These are phyloP conservation scores for Kingdonia uniflora DNA, from an alignment of 164 flowering plant genomes.

Conservation along the genomic window DNA sequence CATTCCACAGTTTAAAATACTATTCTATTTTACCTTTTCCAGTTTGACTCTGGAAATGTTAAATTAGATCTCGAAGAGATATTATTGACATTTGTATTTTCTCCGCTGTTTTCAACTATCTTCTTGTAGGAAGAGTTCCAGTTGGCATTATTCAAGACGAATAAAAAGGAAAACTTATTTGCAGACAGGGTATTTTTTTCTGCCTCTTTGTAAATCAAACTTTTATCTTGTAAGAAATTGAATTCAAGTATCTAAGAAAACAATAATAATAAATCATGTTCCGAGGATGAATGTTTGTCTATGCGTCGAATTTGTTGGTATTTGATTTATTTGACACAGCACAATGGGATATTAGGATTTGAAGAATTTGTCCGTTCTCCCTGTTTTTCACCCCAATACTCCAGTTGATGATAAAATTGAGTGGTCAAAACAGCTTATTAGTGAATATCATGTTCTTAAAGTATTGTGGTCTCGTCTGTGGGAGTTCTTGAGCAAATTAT, in stretches of 20 bases:
- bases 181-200: constrained; percentile 60
- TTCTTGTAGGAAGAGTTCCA: constrained; percentile 75
- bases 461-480: too few relatives aligned
- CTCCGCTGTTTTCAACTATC: too few relatives aligned
- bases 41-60: too few relatives aligned
- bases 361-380: constrained; percentile 79
- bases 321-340: constrained; percentile 82
- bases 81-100: neutral
- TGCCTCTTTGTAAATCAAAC: neutral
- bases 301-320: constrained; percentile 29
- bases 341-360: constrained; percentile 69
- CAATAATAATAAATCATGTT: neutral
- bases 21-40: neutral
- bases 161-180: constrained; percentile 77
- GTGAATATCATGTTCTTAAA: too few relatives aligned
- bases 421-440: constrained; percentile 21
- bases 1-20: neutral
- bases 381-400: constrained; percentile 79
- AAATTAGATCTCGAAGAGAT: too few relatives aligned
- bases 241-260: neutral
- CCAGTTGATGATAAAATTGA: constrained; percentile 74
- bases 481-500: too few relatives aligned
- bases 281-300: neutral
- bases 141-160: constrained; percentile 80
- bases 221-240: neutral